Percentiles rank a stretch among this genome's conserved stretches.
Evolutionary conservation across 2,329 filamentous ascomycete genomes (phyloP).

Genomic region (Beauveria australis): DNA sequence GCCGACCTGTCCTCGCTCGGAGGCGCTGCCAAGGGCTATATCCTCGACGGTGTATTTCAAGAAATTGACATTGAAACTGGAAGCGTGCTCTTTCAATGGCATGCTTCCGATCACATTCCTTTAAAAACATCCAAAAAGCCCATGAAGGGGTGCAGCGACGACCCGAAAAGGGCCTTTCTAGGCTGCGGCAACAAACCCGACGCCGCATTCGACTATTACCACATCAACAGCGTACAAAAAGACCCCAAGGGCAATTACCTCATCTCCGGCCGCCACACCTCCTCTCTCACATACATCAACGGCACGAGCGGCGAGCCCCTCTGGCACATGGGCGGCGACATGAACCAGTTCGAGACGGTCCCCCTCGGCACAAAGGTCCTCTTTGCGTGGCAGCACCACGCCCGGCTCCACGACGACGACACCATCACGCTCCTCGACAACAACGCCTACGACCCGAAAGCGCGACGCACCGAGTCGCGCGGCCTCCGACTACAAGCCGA

Average conservation of each 20-base stretch:
- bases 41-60: slow-evolving; percentile 22
- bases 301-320: slow-evolving; percentile 36
- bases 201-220: slow-evolving; percentile 43
- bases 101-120: slow-evolving; percentile 19
- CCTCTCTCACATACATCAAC: slow-evolving; percentile 37
- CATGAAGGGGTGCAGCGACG: slow-evolving; percentile 10
- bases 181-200: slow-evolving; percentile 17
- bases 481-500: slow-evolving; percentile 38
- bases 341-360: slow-evolving; percentile 27
- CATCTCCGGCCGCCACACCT: slow-evolving; percentile 39
- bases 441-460: slow-evolving; percentile 28
- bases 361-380: slow-evolving; percentile 22
- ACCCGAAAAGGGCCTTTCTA: slow-evolving; percentile 7
- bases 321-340: slow-evolving; percentile 42
- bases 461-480: slow-evolving; percentile 22
- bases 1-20: slow-evolving; percentile 26
- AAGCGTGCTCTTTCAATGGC: slow-evolving; percentile 37
- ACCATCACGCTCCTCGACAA: slow-evolving; percentile 47
- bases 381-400: slow-evolving; percentile 44
- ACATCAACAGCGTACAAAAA: slow-evolving; percentile 47
- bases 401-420: slow-evolving; percentile 32
- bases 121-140: slow-evolving; percentile 1
- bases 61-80: slow-evolving; percentile 41
- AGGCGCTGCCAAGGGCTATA: slow-evolving; percentile 15
- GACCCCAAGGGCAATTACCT: slow-evolving; percentile 40